Base-by-base conservation (phyloP, 768 basidiomycete genomes). In the Coprinellus micaceus region DNA sequence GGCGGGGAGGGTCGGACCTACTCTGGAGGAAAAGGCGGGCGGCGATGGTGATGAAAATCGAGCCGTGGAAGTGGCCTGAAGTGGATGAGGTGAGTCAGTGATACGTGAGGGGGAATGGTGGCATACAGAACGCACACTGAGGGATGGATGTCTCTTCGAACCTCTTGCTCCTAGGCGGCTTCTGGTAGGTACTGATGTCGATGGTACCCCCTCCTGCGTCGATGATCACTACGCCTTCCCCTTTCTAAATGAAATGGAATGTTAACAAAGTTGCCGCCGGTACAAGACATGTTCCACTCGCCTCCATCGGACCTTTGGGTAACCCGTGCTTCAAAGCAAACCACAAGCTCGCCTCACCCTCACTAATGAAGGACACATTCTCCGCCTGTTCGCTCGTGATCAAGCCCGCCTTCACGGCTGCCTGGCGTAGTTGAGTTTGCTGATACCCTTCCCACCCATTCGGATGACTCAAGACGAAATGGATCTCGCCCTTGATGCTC, bases 151-250 rank as follows among this genome's bases (percentile, higher is more conserved):
- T 78, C 62, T 85, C 84, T 54, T 78, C 74, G 24, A 81, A 74
- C 1, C 64, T 59, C 1, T 48, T 22, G 56, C 6, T 53, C 0
- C 65, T 65, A 15, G 54, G 59, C 19, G 65, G 71, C 60, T 0
- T 65, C 57, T 1, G 69, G 57, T 84, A 85, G 1, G 78, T 73
- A 60, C 79, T 83, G 30, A 85, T 69, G 58, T 85, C 83, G 28
- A 85, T 69, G 0, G 82, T 85, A n/a, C 82, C 83, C 37, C 81
- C 82, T 10, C 84, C 83, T 3, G 83, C 82, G 61, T 85, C 82
- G 9, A 84, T 75, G 36, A 85, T 67, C 49, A 84, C 70, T 2
- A 82, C 66, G 1, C 77, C 77, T 41, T 79, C 64, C 4, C 74
- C 75, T 13, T 65, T 66, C 78, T 82, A 52, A 7, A 51, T 17